Evolutionary conservation across 169 alveolate genomes (phyloP), one percentile per base, ranked within the genome.

Genomic region (Cyclospora cayetanensis): DNA sequence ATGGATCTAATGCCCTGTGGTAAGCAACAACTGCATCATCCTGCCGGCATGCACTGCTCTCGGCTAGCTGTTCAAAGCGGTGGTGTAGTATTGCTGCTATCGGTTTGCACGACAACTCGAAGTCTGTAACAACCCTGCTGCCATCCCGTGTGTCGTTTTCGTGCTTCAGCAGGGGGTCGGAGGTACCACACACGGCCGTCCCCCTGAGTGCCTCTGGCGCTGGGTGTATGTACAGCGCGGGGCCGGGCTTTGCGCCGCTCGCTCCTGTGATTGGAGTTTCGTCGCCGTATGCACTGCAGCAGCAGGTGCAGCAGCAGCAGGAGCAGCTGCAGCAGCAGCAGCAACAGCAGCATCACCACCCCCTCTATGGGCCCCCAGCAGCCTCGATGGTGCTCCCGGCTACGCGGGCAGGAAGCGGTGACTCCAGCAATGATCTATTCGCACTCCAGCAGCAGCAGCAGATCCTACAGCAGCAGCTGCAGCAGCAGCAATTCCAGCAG

Each of bases 181-280:
- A 77, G 31, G 87, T 43, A n/a, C 43, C 68, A 4, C 87, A 77
- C 70, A 68, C 70, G 68, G 42, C 87, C n/a, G 65, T 55, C 70
- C 70, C 87, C 18, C 68, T 68, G 5, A 53, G 65, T 43, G 66
- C 86, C 27, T 42, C 41, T 76, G 86, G 41, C 15, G 68, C 70
- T 43, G 87, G 87, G 43, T 77, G 87, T 77, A 77, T 77, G 68
- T 77, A 77, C 87, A 77, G 70, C 87, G 42, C 87, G 68, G 68
- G 70, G 22, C 66, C 87, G 27, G 87, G 50, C 35, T 77, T 43
- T 46, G 87, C 68, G 42, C 87, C 66, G n/a, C 46, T 68, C 27
- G 70, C 87, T 22, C 87, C 87, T 34, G 68, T 46, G 34, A 77
- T 77, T 46, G 87, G 87, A 12, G 87, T 77, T 46, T 77, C 87